Percentiles rank a stretch among this genome's conserved stretches.
Conservation (phyloP, 2,329 filamentous ascomycete species). For the Ceratocystis eucalypticola region DNA sequence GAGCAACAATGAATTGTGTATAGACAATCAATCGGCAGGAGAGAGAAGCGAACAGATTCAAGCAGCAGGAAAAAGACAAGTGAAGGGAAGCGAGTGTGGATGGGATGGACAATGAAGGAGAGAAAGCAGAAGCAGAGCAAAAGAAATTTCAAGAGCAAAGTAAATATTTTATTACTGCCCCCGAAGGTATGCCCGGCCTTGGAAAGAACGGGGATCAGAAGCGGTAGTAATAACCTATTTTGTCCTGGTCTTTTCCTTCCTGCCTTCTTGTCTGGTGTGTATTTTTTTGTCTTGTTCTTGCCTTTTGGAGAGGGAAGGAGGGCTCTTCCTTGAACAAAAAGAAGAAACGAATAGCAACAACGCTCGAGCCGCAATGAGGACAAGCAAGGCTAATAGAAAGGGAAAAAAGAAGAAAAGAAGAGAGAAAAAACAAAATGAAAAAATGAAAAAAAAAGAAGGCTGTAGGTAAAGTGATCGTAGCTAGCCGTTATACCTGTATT, state of each 20-base stretch:
- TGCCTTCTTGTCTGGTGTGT: background rate
- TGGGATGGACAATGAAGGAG: background rate
- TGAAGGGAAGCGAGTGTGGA: background rate
- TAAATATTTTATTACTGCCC: too few species aligned
- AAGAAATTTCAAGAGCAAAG: background rate
- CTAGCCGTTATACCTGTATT: background rate
- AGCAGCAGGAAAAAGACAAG: background rate
- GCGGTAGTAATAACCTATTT: background rate
- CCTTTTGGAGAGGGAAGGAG: background rate
- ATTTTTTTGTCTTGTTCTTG: background rate
- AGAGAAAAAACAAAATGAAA: background rate
- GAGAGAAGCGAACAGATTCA: background rate
- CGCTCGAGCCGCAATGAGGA: background rate
- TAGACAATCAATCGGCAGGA: too few species aligned
- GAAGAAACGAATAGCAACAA: background rate
- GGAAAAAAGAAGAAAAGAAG: background rate
- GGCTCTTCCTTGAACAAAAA: background rate
- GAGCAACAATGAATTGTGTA: too few species aligned
- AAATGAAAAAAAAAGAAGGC: background rate
- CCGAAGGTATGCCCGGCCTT: background rate
- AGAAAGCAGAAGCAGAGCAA: background rate
- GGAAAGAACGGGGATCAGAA: background rate
- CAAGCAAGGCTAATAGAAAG: background rate
- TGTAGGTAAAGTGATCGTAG: background rate
- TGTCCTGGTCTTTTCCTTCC: background rate